Percentiles rank a stretch among this genome's conserved stretches.
phyloP scores from a whole-genome alignment of 2,329 filamentous ascomycete genomes.

The Alternaria ventricosa region DNA sequence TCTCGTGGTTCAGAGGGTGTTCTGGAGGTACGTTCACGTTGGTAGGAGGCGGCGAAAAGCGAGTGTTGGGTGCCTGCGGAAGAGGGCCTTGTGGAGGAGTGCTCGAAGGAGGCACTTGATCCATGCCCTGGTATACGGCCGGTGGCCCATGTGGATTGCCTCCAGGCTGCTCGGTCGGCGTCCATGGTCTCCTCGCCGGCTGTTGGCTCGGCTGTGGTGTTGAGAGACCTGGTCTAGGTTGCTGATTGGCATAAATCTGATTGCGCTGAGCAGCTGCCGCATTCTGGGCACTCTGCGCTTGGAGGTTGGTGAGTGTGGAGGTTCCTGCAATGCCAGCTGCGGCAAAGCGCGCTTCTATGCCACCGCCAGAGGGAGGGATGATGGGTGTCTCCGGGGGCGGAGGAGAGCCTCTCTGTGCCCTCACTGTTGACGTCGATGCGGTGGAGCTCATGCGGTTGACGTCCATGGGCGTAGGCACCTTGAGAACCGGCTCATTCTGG shows the following conservation, averaged over 20 bases:
- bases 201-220: constrained; percentile 51
- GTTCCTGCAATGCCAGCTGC: constrained; percentile 89
- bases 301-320: constrained; percentile 78
- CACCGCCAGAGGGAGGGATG: constrained; percentile 76
- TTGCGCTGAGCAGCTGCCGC: constrained; percentile 81
- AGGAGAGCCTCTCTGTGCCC: constrained; percentile 88
- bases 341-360: constrained; percentile 90
- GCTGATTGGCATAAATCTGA: constrained; percentile 70
- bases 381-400: constrained; percentile 92
- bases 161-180: constrained; percentile 88
- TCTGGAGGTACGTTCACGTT: constrained; percentile 47
- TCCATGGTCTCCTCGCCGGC: constrained; percentile 76
- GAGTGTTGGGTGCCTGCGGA: constrained; percentile 34
- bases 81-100: constrained; percentile 48
- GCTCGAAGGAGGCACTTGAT: constrained; percentile 63
- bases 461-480: constrained; percentile 59
- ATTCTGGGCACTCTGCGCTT: constrained; percentile 77
- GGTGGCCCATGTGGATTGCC: constrained; percentile 87
- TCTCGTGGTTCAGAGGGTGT: constrained; percentile 81
- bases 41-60: constrained; percentile 37
- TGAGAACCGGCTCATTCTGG: constrained; percentile 50
- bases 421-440: constrained; percentile 90
- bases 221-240: constrained; percentile 57
- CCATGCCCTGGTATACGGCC: constrained; percentile 86
- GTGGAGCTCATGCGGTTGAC: constrained; percentile 76